These are phyloP conservation scores for Mycena citricolor DNA, from an alignment of 1,284 basidiomycete species.

Conservation along the genomic window DNA sequence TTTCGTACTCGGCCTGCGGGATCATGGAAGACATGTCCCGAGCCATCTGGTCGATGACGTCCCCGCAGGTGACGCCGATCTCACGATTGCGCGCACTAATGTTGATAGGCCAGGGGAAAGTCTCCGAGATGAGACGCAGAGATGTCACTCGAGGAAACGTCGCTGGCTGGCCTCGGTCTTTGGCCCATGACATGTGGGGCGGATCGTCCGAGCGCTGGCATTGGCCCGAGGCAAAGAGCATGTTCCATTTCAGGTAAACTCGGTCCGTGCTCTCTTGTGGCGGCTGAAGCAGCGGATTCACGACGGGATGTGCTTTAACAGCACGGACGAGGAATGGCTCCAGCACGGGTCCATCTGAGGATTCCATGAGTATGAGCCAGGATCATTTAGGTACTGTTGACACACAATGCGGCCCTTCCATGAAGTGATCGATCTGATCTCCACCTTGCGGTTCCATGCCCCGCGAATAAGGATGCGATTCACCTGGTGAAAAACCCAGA, in stretches of 20 bases:
- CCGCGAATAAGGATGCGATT: no score
- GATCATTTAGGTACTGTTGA: no score
- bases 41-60: conserved; percentile 61
- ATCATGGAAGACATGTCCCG: conserved; percentile 50
- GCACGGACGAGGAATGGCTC: conserved; percentile 55
- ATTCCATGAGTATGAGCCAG: conserved; percentile 3
- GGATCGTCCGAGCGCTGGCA: conserved; percentile 63
- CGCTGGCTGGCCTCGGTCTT: conserved; percentile 68
- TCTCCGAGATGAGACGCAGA: conserved; percentile 50
- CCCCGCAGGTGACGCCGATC: conserved; percentile 70
- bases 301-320: conserved; percentile 43
- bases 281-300: conserved; percentile 64
- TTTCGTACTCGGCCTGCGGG: conserved; percentile 49
- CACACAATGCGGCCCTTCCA: conserved; percentile 38
- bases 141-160: conserved; percentile 65
- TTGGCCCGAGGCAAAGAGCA: conserved; percentile 63
- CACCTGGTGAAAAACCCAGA: no score
- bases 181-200: conserved; percentile 61
- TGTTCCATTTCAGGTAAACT: conserved; percentile 68
- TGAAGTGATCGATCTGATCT: conserved; percentile 38
- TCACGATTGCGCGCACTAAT: conserved; percentile 48
- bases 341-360: conserved; percentile 68
- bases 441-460: no score
- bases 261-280: conserved; percentile 44
- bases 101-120: conserved; percentile 60